phyloP scores from a whole-genome alignment of 2,329 filamentous ascomycete genomes.

The Trichoderma sp. region DNA sequence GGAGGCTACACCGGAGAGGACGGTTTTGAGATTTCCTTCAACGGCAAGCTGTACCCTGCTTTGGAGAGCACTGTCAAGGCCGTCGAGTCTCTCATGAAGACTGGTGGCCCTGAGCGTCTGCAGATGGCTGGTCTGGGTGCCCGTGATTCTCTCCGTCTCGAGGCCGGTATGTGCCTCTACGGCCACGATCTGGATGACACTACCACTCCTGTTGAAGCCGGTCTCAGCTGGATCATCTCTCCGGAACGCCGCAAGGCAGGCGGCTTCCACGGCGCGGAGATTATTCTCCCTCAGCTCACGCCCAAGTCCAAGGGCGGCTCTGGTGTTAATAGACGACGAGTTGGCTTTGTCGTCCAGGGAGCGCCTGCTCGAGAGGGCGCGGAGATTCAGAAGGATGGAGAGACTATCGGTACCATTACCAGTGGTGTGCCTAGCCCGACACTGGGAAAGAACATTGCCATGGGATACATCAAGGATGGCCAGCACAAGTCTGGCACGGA shows the following conservation, averaged over 20 bases:
- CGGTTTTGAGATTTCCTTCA: slow-evolving; percentile 92
- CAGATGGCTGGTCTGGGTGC: slow-evolving; percentile 87
- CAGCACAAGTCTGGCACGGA: slow-evolving; percentile 84
- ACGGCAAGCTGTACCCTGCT: slow-evolving; percentile 47
- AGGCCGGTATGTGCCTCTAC: slow-evolving; percentile 99
- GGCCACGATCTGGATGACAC: slow-evolving; percentile 92
- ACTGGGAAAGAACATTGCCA: slow-evolving; percentile 88
- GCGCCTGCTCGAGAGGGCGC: slow-evolving; percentile 90
- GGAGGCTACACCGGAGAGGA: slow-evolving; percentile 98
- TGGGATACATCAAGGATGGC: slow-evolving; percentile 86
- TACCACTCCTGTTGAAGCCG: slow-evolving; percentile 63
- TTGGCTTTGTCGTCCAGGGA: slow-evolving; percentile 82
- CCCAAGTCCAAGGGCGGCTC: slow-evolving; percentile 71
- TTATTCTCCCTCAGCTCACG: slow-evolving; percentile 76
- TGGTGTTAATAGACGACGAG: slow-evolving; percentile 71
- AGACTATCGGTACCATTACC: slow-evolving; percentile 78
- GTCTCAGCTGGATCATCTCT: slow-evolving; percentile 77
- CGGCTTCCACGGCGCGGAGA: slow-evolving; percentile 83
- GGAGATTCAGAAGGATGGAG: slow-evolving; percentile 68
- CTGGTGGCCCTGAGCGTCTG: slow-evolving; percentile 64
- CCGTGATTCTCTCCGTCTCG: slow-evolving; percentile 87
- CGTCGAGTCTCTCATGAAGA: slow-evolving; percentile 69
- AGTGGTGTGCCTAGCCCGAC: slow-evolving; percentile 89
- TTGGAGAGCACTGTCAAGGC: slow-evolving; percentile 53
- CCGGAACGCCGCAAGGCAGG: slow-evolving; percentile 70